These are phyloP conservation scores for Malassezia brasiliensis DNA, from an alignment of 1,284 basidiomycete genomes.

Conservation along the genomic window DNA sequence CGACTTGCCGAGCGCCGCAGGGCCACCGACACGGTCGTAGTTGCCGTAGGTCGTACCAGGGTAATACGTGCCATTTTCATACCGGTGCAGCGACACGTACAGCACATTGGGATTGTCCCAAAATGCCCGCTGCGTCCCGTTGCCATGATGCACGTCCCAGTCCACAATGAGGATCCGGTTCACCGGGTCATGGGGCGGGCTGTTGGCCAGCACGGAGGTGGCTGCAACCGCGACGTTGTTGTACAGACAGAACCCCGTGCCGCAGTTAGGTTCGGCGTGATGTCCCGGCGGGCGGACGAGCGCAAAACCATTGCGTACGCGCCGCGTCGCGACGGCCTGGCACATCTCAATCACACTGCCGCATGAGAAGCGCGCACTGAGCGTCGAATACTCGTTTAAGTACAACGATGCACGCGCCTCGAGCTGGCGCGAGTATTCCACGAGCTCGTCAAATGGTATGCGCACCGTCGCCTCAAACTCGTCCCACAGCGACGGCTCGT, in stretches of 20 bases:
- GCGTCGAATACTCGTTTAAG: constrained; percentile 73
- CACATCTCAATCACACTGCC: constrained; percentile 89
- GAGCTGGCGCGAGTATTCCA: constrained; percentile 58
- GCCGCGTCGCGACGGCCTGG: constrained; percentile 70
- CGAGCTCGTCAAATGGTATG: constrained; percentile 37
- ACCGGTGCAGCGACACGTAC: constrained; percentile 93
- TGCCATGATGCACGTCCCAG: constrained; percentile 99
- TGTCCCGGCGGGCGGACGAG: constrained; percentile 95
- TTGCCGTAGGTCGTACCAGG: constrained; percentile 82
- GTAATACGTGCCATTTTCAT: constrained; percentile 73
- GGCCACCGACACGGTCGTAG: constrained; percentile 72
- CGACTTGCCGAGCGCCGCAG: constrained; percentile 61
- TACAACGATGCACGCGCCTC: constrained; percentile 76
- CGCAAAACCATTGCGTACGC: constrained; percentile 79
- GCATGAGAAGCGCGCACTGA: constrained; percentile 75
- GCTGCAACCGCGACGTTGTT: constrained; percentile 95
- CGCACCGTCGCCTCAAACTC: constrained; percentile 70
- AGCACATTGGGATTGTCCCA: constrained; percentile 79
- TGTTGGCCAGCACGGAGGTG: constrained; percentile 52
- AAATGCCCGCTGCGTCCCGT: constrained; percentile 92
- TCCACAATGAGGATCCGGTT: constrained; percentile 78
- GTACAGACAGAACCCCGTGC: constrained; percentile 99
- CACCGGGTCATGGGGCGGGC: constrained; percentile 51
- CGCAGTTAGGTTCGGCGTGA: constrained; percentile 92
- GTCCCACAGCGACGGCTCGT: constrained; percentile 80